Conservation (phyloP, 1,139 yeast genomes). For the Pneumocystis canis region DNA sequence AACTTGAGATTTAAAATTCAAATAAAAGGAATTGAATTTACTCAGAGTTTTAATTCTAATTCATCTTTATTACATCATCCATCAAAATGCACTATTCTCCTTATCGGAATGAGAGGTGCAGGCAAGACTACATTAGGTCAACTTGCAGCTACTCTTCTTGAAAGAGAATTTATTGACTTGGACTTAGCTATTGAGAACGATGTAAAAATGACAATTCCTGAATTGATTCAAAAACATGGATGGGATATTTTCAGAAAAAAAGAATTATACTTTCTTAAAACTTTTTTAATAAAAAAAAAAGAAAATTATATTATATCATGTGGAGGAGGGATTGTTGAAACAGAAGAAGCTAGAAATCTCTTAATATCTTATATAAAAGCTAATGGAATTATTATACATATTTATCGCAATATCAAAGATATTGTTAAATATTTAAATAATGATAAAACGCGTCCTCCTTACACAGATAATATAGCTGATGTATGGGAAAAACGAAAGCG, state of each 20-base stretch:
- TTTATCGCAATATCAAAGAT: conserved; percentile 75
- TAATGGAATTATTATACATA: conserved; percentile 72
- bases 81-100: conserved; percentile 32
- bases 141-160: conserved; percentile 62
- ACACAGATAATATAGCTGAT: conserved; percentile 55
- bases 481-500: conserved; percentile 75
- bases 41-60: conserved; percentile 9
- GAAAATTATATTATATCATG: conserved; percentile 66
- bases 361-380: conserved; percentile 39
- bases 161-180: conserved; percentile 61
- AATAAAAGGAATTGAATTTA: conserved; percentile 54
- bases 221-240: conserved; percentile 51
- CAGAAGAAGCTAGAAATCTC: conserved; percentile 45
- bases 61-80: conserved; percentile 8
- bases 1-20: conserved; percentile 50
- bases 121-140: conserved; percentile 81
- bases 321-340: conserved; percentile 94
- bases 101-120: conserved; percentile 97
- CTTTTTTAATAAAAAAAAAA: conserved; percentile 35
- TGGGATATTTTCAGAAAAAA: conserved; percentile 74
- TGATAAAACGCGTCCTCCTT: conserved; percentile 83
- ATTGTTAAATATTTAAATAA: conserved; percentile 57
- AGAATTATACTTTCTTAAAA: conserved; percentile 48
- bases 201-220: conserved; percentile 44
- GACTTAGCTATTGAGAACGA: conserved; percentile 56